These are phyloP conservation scores for Paramecium caudatum DNA, from an alignment of 73 alveolate genomes.

Conservation along the genomic window DNA sequence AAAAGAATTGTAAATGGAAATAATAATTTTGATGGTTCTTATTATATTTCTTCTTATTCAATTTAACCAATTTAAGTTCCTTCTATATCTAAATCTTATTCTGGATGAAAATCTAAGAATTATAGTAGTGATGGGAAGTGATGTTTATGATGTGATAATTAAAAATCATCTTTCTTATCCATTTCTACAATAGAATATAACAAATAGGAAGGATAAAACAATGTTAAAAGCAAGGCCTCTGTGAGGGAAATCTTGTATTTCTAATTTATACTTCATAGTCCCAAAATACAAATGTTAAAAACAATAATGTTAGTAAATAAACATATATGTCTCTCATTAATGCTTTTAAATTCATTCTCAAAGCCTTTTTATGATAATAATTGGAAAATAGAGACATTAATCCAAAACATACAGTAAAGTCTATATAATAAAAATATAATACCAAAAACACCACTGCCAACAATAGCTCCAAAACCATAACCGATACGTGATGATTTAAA, in stretches of 20 bases:
- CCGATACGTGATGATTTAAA: conserved; percentile 13
- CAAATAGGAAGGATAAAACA: conserved; percentile 45
- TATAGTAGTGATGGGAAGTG: conserved; percentile 28
- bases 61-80: neutral
- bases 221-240: conserved; percentile 52
- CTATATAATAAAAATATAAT: neutral
- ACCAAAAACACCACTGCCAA: conserved; percentile 68
- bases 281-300: conserved; percentile 58
- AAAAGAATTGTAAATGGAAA: conserved; percentile 35
- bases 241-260: conserved; percentile 11
- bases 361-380: conserved; percentile 49
- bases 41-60: neutral
- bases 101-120: conserved; percentile 34
- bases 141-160: conserved; percentile 4
- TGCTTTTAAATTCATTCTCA: conserved; percentile 46
- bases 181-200: neutral
- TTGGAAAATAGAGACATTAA: conserved; percentile 50
- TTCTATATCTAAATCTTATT: conserved; percentile 49
- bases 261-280: conserved; percentile 30
- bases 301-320: conserved; percentile 22
- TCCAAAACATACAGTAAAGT: conserved; percentile 69
- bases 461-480: conserved; percentile 65
- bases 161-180: conserved; percentile 19
- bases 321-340: conserved; percentile 64
- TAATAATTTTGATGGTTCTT: conserved; percentile 18